Conservation (phyloP, 345 rosid genomes). For the Citrus unshiu region DNA sequence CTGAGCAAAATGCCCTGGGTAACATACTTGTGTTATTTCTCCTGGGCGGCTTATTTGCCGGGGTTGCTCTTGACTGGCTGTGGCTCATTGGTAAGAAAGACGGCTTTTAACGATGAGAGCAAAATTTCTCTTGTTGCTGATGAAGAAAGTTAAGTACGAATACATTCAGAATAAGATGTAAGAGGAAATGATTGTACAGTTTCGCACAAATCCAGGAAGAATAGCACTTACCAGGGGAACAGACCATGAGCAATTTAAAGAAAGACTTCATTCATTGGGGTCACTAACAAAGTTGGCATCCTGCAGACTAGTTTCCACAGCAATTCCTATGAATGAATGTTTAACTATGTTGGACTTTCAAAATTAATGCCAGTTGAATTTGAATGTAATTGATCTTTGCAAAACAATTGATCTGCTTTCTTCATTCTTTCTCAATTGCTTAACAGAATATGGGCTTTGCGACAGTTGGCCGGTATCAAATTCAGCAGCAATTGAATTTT, state of each 20-base stretch:
- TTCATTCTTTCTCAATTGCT: not conserved
- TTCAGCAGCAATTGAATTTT: not conserved
- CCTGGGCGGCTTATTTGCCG: constrained; percentile 62
- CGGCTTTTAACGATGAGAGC: constrained; percentile 26
- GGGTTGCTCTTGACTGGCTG: constrained; percentile 75
- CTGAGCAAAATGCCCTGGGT: constrained; percentile 90
- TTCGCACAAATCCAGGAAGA: too few species aligned
- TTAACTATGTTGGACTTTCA: not conserved
- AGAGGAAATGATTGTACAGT: not conserved
- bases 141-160: not conserved
- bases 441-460: not conserved
- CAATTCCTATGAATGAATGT: not conserved
- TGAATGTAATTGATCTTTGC: not conserved
- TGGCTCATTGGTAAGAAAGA: constrained; percentile 73
- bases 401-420: not conserved
- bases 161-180: not conserved
- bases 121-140: not conserved
- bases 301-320: not conserved
- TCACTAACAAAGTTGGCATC: not conserved
- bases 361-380: not conserved
- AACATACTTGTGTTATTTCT: constrained; percentile 68
- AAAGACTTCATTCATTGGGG: not conserved
- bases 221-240: too few species aligned
- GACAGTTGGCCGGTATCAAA: not conserved
- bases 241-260: not conserved